These are phyloP conservation scores for Yamadazyma insecticola DNA, from an alignment of 805 yeast species.

Conservation along the genomic window DNA sequence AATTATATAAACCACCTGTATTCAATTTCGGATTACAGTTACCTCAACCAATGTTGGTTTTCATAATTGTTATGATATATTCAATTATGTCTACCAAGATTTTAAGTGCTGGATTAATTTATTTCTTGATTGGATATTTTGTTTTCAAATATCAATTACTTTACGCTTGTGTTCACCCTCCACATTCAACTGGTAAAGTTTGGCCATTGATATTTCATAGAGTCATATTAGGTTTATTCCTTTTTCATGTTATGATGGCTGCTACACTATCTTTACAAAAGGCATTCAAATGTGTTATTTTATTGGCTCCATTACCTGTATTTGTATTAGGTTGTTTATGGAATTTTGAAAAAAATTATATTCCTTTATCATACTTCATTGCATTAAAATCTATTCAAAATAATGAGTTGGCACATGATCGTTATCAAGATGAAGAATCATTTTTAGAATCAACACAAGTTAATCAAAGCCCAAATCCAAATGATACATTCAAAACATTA, in stretches of 20 bases:
- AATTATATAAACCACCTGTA: constrained; percentile 79
- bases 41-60: constrained; percentile 86
- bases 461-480: constrained; percentile 7
- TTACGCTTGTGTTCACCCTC: constrained; percentile 90
- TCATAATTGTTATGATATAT: constrained; percentile 80
- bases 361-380: constrained; percentile 79
- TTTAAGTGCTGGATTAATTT: constrained; percentile 74
- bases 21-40: constrained; percentile 88
- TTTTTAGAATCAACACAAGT: constrained; percentile 3
- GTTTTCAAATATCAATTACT: constrained; percentile 88
- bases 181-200: constrained; percentile 93
- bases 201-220: constrained; percentile 91
- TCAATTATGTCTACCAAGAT: constrained; percentile 88
- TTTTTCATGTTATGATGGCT: constrained; percentile 90
- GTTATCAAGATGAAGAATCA: constrained; percentile 18
- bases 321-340: constrained; percentile 62
- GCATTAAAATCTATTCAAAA: constrained; percentile 77
- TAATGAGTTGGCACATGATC: constrained; percentile 18
- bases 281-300: constrained; percentile 70
- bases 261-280: constrained; percentile 81
- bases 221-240: constrained; percentile 69
- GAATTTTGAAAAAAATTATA: constrained; percentile 76
- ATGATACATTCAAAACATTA: constrained; percentile 45
- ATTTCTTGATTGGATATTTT: constrained; percentile 79
- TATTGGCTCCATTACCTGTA: constrained; percentile 72